These are phyloP conservation scores for Theobroma cacao DNA, from an alignment of 345 rosid genomes.

Conservation along the genomic window DNA sequence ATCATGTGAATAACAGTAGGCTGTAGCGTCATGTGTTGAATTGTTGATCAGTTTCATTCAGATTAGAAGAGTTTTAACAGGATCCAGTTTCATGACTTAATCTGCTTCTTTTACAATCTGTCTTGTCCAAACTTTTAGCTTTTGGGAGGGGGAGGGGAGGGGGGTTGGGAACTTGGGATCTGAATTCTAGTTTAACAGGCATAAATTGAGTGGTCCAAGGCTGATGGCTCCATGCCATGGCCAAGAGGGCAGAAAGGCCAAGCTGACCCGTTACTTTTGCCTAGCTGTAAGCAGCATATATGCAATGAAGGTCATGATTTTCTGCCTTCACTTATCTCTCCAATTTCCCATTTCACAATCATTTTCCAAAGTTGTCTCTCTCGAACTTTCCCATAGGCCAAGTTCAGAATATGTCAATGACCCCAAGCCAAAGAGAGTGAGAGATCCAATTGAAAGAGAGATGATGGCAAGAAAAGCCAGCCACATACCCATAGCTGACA, in stretches of 20 bases:
- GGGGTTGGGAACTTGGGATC: too few relatives aligned
- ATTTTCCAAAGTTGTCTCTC: neutral
- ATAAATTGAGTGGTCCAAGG: neutral
- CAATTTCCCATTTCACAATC: neutral
- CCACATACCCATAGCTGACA: too few relatives aligned
- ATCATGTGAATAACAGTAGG: neutral
- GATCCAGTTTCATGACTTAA: neutral
- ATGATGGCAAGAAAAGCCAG: neutral
- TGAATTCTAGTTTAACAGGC: neutral
- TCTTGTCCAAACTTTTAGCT: neutral
- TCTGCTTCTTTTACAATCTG: neutral
- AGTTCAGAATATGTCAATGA: neutral
- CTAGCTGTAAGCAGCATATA: neutral
- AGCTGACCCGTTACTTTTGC: neutral
- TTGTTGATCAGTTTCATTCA: neutral
- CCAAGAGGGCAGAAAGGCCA: neutral
- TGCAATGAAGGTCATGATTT: neutral
- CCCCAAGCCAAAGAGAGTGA: neutral
- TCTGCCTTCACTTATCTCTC: neutral
- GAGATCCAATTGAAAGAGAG: too few relatives aligned
- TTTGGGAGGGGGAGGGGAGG: neutral
- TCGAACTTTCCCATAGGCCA: neutral
- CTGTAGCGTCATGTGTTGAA: neutral
- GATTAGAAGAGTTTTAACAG: too few relatives aligned
- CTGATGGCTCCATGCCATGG: slow-evolving; percentile 5